A percentile compares a stretch with the other conserved stretches of the same genome.
phyloP scores from a whole-genome alignment of 202 grass and related monocot genomes.

The Alloteropsis angusta region DNA sequence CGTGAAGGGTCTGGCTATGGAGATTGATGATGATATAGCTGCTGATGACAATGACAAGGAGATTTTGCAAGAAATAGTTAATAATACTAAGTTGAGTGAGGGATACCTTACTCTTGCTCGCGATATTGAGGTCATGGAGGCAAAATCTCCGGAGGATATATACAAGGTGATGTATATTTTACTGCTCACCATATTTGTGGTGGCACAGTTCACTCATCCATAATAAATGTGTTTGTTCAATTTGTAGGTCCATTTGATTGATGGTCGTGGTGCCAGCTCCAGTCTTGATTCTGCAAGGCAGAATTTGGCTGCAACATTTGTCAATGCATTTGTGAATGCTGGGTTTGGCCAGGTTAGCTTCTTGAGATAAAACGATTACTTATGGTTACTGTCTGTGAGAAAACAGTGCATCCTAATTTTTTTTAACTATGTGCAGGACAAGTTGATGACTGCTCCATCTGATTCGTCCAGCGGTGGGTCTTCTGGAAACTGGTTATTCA shows the following conservation, averaged over 20 bases:
- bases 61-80: conserved; percentile 76
- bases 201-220: not conserved
- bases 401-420: conserved; percentile 3
- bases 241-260: conserved; percentile 89
- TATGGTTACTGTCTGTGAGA: not conserved
- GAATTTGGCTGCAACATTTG: conserved; percentile 93
- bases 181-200: conserved; percentile 3
- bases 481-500: conserved; percentile 91
- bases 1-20: conserved; percentile 72
- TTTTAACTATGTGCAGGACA: conserved; percentile 59
- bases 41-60: conserved; percentile 87
- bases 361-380: not conserved
- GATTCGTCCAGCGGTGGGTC: conserved; percentile 71
- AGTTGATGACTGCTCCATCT: conserved; percentile 77
- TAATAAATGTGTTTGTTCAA: conserved; percentile 8
- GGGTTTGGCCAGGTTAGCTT: conserved; percentile 87
- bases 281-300: conserved; percentile 97
- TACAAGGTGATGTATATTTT: conserved; percentile 63
- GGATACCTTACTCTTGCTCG: conserved; percentile 93
- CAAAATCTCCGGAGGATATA: conserved; percentile 98
- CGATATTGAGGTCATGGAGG: conserved; percentile 98
- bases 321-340: conserved; percentile 99
- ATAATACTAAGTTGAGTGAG: conserved; percentile 81
- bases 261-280: conserved; percentile 83
- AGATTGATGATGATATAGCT: conserved; percentile 87